Evolutionary conservation across 2,329 filamentous ascomycete genomes (phyloP), one percentile per base, ranked within the genome.

Genomic region (Diaporthe sp.): DNA sequence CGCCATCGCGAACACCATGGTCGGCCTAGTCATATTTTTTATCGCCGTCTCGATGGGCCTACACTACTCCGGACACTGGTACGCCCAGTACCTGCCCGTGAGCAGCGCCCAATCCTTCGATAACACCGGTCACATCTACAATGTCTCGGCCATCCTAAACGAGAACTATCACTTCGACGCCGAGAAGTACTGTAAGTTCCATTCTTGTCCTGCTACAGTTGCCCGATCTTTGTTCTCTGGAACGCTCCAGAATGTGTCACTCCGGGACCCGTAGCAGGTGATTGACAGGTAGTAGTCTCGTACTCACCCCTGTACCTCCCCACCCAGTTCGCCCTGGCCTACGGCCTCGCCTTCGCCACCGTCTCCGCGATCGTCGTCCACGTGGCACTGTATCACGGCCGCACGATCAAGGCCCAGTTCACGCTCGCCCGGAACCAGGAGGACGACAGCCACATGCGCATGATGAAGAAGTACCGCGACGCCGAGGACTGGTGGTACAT

Each of bases 231-330:
- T n/a, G n/a, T n/a, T n/a, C n/a, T n/a, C n/a, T n/a, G n/a, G n/a
- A n/a, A n/a, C n/a, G n/a, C n/a, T n/a, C n/a, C n/a, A n/a, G n/a
- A n/a, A n/a, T n/a, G n/a, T n/a, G n/a, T n/a, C n/a, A n/a, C n/a
- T n/a, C n/a, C n/a, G n/a, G n/a, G n/a, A n/a, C n/a, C n/a, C n/a
- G n/a, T n/a, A n/a, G n/a, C n/a, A n/a, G n/a, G n/a, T n/a, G n/a
- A n/a, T n/a, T n/a, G n/a, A n/a, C n/a, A n/a, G n/a, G n/a, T n/a
- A n/a, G n/a, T n/a, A n/a, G n/a, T 88, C 76, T 84, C 85, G 30
- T 93, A 94, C 81, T 93, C 92, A 28, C 92, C 92, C 1, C 86
- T 93, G 5, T 93, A 89, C 79, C 84, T 94, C 28, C 87, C 90
- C 3, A 88, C 91, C 0, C 91, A 92, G 75, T 94, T 90, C 75